These are phyloP conservation scores for Pochonia chlamydosporia DNA, from an alignment of 2,329 filamentous ascomycete genomes.

Conservation along the genomic window DNA sequence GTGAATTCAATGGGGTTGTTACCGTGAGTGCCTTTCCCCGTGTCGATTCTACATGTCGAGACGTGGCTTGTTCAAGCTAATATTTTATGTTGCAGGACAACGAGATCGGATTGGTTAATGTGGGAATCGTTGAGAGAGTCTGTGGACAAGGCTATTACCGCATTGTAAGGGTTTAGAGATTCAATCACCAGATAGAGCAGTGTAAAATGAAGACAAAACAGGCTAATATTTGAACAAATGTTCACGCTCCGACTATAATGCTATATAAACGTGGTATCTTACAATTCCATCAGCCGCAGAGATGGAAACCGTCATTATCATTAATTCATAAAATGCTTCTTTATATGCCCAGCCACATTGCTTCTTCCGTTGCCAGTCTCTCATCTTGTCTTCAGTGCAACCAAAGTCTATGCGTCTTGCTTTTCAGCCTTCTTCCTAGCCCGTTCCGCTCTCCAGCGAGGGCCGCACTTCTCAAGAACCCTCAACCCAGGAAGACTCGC, in stretches of 20 bases:
- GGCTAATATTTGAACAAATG: background rate
- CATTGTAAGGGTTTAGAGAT: conserved; percentile 17
- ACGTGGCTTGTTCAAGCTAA: background rate
- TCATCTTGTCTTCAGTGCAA: background rate
- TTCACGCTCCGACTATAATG: background rate
- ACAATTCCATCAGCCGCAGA: background rate
- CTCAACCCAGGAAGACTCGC: conserved; percentile 42
- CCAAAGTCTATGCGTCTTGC: conserved; percentile 1
- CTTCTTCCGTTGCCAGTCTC: background rate
- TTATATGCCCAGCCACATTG: background rate
- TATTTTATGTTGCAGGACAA: conserved; percentile 56
- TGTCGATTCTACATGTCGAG: no score
- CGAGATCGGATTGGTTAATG: conserved; percentile 92
- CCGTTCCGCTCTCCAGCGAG: conserved; percentile 46
- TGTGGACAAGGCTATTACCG: conserved; percentile 59
- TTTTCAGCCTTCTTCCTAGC: conserved; percentile 21
- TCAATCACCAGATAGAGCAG: background rate
- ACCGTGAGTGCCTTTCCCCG: conserved; percentile 55
- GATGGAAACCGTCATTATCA: background rate
- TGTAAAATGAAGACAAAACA: background rate
- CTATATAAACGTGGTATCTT: background rate
- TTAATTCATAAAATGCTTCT: background rate
- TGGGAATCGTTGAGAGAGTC: conserved; percentile 78
- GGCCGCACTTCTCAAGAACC: conserved; percentile 42
- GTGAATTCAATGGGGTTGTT: conserved; percentile 93